Evolutionary conservation across 1,139 yeast genomes (phyloP), one percentile per base, ranked within the genome.

Genomic region (Pichia sp.): DNA sequence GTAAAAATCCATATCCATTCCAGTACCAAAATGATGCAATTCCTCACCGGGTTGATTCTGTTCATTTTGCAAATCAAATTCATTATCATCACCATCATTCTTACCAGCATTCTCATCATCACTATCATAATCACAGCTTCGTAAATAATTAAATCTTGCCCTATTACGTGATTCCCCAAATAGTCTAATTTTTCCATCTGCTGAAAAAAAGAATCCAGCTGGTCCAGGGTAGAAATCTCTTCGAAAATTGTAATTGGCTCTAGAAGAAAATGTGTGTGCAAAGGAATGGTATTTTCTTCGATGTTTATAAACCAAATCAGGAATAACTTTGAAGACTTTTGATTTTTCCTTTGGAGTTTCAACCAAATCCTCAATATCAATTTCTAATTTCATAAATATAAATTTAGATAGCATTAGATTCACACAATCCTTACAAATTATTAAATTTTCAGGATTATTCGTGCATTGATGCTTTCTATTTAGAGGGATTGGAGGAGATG

Each of bases 401-500:
- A 50, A 61, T 28, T 55, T 53, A 14, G 47, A 42, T n/a, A 45
- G 21, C 6, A 48, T 40, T 14, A 45, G 36, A 22, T 44, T 37
- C 24, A 57, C 50, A 49, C 64, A 61, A 11, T 46, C 41, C 14
- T 51, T 46, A 43, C 64, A 61, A 3, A 52, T 50, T 19, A 61
- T 35, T 6, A 60, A 43, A 37, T 58, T 58, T 38, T 60, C 63
- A 9, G 62, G 62, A 39, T 55, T 58, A 37, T 53, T 55, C 15
- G 48, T 39, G 14, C 50, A 47, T 33, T 43, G 53, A 7, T 47
- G 42, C 23, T 47, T 35, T 10, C 51, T 52, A 20, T 53, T 56
- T 11, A 61, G 61, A 6, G 62, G 62, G 1, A 61, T 57, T 9
- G 61, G 61, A 4, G 61, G 62, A 2, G 59, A 51, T 5, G 62